phyloP scores from a whole-genome alignment of 768 basidiomycete species.

The Amylocystis lapponica region DNA sequence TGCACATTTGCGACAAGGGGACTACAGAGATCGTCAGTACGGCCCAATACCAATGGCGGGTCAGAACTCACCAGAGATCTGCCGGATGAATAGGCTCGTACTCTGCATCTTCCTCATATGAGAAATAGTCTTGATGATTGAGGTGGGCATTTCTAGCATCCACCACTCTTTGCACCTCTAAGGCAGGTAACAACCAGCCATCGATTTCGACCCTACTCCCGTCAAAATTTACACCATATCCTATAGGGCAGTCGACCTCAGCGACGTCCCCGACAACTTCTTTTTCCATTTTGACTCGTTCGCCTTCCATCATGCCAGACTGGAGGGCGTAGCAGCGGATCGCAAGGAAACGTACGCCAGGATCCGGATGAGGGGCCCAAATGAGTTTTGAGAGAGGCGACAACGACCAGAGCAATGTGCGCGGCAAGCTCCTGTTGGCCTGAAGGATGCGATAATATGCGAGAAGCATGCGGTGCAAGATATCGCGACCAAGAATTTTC shows the following conservation, averaged over 20 bases:
- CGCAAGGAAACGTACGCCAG: constrained; percentile 61
- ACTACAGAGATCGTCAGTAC: constrained; percentile 32
- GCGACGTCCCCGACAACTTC: constrained; percentile 54
- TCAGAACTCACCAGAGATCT: constrained; percentile 49
- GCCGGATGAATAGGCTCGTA: constrained; percentile 32
- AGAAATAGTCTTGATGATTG: constrained; percentile 42
- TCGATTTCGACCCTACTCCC: constrained; percentile 47
- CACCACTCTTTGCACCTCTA: constrained; percentile 60
- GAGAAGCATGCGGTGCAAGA: constrained; percentile 67
- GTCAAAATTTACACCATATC: constrained; percentile 45
- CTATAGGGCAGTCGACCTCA: constrained; percentile 57
- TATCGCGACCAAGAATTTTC: constrained; percentile 31
- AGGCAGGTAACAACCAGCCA: constrained; percentile 75
- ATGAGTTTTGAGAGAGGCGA: constrained; percentile 39
- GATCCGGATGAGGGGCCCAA: constrained; percentile 50
- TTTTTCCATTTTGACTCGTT: constrained; percentile 61
- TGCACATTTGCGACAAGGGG: constrained; percentile 54
- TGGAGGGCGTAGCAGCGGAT: constrained; percentile 76
- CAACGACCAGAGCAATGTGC: constrained; percentile 53
- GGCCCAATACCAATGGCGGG: not conserved
- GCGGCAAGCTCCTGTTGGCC: constrained; percentile 66
- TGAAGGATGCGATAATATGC: constrained; percentile 78
- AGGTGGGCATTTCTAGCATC: constrained; percentile 42
- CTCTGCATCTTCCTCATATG: constrained; percentile 28
- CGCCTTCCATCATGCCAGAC: constrained; percentile 71